Base-by-base conservation (phyloP, 2,329 filamentous ascomycete genomes). In the Colletotrichum tanaceti region DNA sequence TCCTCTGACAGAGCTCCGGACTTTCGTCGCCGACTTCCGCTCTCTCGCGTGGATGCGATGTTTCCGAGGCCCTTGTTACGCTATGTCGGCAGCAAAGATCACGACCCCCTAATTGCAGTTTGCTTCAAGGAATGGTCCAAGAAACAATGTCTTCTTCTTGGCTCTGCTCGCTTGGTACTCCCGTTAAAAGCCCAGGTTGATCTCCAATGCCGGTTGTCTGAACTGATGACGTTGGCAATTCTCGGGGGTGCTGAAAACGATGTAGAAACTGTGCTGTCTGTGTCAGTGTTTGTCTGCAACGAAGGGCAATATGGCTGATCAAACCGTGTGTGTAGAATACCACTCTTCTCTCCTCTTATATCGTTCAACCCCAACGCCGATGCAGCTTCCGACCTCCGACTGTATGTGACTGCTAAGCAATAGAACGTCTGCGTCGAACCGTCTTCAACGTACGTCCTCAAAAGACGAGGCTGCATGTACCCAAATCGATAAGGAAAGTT, bases 391-490 rank as follows among this genome's bases (percentile, higher is more conserved):
- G 28, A 38, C 20, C 16, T 32, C 16, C 43, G 16, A 18, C 11
- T 35, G 24, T 49, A 24, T 38, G 44, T 44, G 47, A 35, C n/a
- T 5, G 24, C 43, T 14, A 39, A 38, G 47, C 38, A 46, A 50
- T 4, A 20, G 44, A 38, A 16, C 11, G 28, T 11, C 41, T 69
- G 62, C 39, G 55, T 52, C 44, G 57, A 60, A 35, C 55, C 55
- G 66, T 13, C 38, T 44, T 32, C 55, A 39, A 39, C 18, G 50
- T 41, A 58, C 57, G 38, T 32, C 47, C 47, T 28, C 13, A 57
- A 35, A 61, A 69, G 63, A 60, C 18, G 35, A 70, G 44, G 58
- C 67, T 68, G 64, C 64, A 63, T 59, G 58, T 63, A 68, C 35
- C 67, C 64, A 70, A 70, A 41, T 18, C 41, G 58, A 68, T 52